These are phyloP conservation scores for Chlamydomonas applanata DNA, from an alignment of 139 green algal species.

Conservation along the genomic window DNA sequence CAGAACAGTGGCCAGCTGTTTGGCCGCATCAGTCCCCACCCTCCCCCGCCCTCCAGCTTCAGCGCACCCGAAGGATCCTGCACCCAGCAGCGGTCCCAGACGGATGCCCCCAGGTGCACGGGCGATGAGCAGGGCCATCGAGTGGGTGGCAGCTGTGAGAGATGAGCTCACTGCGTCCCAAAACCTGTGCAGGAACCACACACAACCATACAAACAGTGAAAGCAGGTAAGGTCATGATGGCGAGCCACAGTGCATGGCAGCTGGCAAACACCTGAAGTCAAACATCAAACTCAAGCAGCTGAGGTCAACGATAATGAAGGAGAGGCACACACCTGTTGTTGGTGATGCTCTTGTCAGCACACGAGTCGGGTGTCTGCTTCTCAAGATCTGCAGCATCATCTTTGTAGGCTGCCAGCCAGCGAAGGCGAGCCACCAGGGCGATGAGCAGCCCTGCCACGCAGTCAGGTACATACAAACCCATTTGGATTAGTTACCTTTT, in stretches of 20 bases:
- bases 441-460: background rate
- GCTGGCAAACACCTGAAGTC: too few species aligned
- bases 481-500: too few species aligned
- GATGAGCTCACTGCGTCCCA: background rate
- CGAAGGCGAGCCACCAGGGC: background rate
- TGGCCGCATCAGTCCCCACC: background rate
- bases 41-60: background rate
- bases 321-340: background rate
- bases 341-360: conserved; percentile 3
- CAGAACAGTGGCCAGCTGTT: too few species aligned
- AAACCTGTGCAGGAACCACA: background rate
- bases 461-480: too few species aligned
- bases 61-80: background rate
- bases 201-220: too few species aligned
- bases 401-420: background rate
- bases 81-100: background rate
- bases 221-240: too few species aligned
- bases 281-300: too few species aligned
- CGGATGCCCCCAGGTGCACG: too few species aligned
- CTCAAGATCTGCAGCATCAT: background rate
- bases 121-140: too few species aligned
- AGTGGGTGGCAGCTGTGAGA: background rate
- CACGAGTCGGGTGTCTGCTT: background rate
- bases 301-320: background rate
- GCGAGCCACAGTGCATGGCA: too few species aligned